phyloP scores from a whole-genome alignment of 768 basidiomycete species.

The Naematelia encephala region DNA sequence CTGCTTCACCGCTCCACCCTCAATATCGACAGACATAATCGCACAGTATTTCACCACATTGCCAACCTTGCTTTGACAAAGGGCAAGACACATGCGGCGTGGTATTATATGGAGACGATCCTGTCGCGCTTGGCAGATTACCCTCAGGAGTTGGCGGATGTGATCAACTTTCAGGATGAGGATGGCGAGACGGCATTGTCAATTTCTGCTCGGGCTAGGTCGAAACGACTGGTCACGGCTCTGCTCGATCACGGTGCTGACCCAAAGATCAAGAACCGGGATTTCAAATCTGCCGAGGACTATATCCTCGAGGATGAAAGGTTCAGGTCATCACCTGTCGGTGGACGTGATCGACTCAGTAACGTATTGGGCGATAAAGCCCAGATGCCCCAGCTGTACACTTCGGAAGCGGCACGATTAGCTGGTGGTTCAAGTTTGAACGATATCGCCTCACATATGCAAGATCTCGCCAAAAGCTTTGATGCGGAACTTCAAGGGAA shows the following conservation, averaged over 20 bases:
- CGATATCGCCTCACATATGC: constrained; percentile 80
- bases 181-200: constrained; percentile 98
- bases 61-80: constrained; percentile 97
- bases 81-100: constrained; percentile 92
- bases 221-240: constrained; percentile 90
- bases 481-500: constrained; percentile 89
- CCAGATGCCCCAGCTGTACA: constrained; percentile 64
- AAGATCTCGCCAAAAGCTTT: constrained; percentile 80
- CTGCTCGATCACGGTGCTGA: constrained; percentile 95
- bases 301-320: constrained; percentile 98
- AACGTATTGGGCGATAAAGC: neutral
- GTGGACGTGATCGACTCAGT: constrained; percentile 19
- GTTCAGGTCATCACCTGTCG: constrained; percentile 84
- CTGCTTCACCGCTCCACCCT: constrained; percentile 95
- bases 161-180: constrained; percentile 98
- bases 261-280: constrained; percentile 87
- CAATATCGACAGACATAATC: constrained; percentile 96
- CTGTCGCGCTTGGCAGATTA: constrained; percentile 81
- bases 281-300: constrained; percentile 95
- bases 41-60: constrained; percentile 96
- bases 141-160: constrained; percentile 92
- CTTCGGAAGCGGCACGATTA: constrained; percentile 78
- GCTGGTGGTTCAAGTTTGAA: constrained; percentile 80
- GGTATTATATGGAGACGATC: constrained; percentile 98
- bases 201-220: constrained; percentile 90